These are phyloP conservation scores for Leucogyrophana mollusca DNA, from an alignment of 768 basidiomycete genomes.

Conservation along the genomic window DNA sequence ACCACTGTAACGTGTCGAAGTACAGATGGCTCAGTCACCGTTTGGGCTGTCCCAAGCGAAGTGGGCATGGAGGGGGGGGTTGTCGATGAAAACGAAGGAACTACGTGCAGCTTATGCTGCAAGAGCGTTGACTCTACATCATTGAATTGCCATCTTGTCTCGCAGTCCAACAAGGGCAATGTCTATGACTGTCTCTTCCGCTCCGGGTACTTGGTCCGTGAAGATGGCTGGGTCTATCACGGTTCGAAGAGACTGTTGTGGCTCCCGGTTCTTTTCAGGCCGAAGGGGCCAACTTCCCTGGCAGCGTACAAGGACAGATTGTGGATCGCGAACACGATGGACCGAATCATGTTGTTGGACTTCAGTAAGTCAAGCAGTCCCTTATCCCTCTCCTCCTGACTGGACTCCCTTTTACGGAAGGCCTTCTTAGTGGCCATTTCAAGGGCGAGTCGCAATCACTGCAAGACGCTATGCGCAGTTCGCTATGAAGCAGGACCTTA, in stretches of 20 bases:
- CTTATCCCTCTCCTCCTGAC: too few species aligned
- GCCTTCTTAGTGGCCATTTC: too few species aligned
- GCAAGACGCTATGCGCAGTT: too few species aligned
- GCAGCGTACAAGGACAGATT: slow-evolving; percentile 12
- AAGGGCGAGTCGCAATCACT: too few species aligned
- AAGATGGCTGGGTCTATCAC: slow-evolving; percentile 12
- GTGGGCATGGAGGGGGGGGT: too few species aligned
- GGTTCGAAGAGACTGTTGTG: slow-evolving; percentile 9
- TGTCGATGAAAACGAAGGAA: too few species aligned
- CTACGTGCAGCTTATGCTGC: too few species aligned
- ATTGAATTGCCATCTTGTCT: slow-evolving; percentile 4
- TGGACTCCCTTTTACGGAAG: too few species aligned
- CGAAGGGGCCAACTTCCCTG: slow-evolving; percentile 4
- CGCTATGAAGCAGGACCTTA: too few species aligned
- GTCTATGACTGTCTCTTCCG: slow-evolving; percentile 7
- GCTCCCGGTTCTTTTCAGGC: slow-evolving; percentile 11
- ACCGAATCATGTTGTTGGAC: slow-evolving; percentile 10
- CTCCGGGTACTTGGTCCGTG: slow-evolving; percentile 1
- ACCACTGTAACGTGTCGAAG: slow-evolving; percentile 9
- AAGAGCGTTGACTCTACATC: too few species aligned
- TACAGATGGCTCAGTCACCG: slow-evolving; percentile 8
- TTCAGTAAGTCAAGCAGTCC: slow-evolving; percentile 8
- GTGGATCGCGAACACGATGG: slow-evolving; percentile 4
- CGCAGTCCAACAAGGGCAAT: slow-evolving; percentile 1
- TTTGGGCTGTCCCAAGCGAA: slow-evolving; percentile 7